A percentile compares a stretch with the other conserved stretches of the same genome.
Conservation (phyloP, 305 asterid species). For the Fraxinus floribunda region DNA sequence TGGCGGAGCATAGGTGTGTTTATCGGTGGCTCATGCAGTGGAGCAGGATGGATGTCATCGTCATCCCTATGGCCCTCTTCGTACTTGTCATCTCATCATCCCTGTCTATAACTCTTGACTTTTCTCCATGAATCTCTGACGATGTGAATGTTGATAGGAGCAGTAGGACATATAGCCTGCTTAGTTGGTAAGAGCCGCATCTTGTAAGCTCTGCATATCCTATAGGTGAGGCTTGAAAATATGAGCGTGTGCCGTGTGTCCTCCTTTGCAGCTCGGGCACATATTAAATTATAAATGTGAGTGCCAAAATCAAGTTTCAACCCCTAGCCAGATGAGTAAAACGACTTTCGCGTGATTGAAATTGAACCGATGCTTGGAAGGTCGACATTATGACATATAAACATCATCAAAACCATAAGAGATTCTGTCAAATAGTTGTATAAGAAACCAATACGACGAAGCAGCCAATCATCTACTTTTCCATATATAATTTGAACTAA, state of each 20-base stretch:
- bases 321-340: neutral
- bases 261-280: neutral
- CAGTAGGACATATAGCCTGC: neutral
- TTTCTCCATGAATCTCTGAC: neutral
- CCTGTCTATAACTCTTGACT: neutral
- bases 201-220: neutral
- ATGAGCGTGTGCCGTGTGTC: neutral
- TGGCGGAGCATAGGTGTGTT: neutral
- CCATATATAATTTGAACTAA: neutral
- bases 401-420: neutral
- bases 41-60: neutral
- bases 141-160: neutral
- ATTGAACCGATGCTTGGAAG: neutral
- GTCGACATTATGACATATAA: neutral
- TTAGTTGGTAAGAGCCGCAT: neutral
- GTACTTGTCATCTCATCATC: neutral
- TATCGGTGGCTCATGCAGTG: neutral
- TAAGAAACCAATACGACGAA: too few relatives aligned
- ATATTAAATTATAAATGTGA: neutral
- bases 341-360: neutral
- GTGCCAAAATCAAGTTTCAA: neutral
- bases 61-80: neutral
- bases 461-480: neutral
- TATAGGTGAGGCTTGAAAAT: neutral
- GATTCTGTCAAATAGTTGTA: neutral